Base-by-base conservation (phyloP, 345 rosid species). In the Stellera chamaejasme region DNA sequence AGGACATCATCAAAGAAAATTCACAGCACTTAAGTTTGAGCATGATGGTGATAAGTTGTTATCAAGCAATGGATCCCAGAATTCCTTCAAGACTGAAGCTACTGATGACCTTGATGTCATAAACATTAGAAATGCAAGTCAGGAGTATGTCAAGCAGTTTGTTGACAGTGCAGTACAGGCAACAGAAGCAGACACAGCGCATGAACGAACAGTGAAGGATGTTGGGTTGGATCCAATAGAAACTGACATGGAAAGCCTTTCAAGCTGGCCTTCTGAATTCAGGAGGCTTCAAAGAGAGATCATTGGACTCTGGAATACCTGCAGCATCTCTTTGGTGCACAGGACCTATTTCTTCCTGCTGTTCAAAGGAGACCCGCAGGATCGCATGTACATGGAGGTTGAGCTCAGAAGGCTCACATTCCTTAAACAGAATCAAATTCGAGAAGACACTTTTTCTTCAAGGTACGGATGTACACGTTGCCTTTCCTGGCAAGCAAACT, bases 291-390 rank as follows among this genome's bases (percentile, higher is more conserved):
- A 73, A 68, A 69, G 59, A 63, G 84, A 84, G 80, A 87, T 89
- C 44, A 72, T 89, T 60, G 85, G 80, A 76, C 83, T 89, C 25
- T 87, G 97, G 97, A 80, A 89, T 61, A 73, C 62, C 50, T 87
- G 96, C 77, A 83, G 78, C 52, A 78, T 87, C 32, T 76, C 94
- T 45, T 66, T 89, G 81, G 81, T 80, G 52, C 99, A 93, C 74
- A 75, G 97, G 70, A 79, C 88, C 73, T 87, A 93, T 84, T 89
- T 89, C 75, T 89, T 79, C 74, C 78, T 88, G 63, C 75, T 82
- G 44, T 81, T 84, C 61, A 82, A 83, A 63, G 97, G 97, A 47
- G 91, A 87, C 69, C 83, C 80, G 14, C 66, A 80, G 52, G 94
- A 93, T 66, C 78, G 81, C 10, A 73, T 87, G 67, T 89, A 89